A percentile compares a stretch with the other conserved stretches of the same genome.
Conservation (phyloP, 192 early-diverging fungal species). For the Backusella tarrabulga region DNA sequence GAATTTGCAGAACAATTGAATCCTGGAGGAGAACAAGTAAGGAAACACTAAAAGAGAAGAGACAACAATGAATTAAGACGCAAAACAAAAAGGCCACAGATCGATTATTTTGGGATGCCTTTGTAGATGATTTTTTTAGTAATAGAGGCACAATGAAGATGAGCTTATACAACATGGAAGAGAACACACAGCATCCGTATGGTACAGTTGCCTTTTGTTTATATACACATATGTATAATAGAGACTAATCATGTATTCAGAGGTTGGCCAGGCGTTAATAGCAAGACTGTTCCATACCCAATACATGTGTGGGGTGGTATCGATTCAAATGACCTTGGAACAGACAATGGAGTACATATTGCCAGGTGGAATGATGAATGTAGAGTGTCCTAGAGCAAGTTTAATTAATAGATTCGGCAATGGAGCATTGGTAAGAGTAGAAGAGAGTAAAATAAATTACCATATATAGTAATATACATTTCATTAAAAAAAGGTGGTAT, state of each 20-base stretch:
- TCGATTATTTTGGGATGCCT: constrained; percentile 24
- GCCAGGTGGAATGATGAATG: constrained; percentile 14
- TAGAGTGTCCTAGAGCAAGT: constrained; percentile 26
- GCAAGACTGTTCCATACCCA: constrained; percentile 26
- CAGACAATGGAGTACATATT: constrained; percentile 26
- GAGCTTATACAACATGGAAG: constrained; percentile 11
- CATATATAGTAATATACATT: background rate
- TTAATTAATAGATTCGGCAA: constrained; percentile 22
- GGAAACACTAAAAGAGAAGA: no score
- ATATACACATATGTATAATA: background rate
- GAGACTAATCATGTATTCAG: background rate
- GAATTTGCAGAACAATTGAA: constrained; percentile 28
- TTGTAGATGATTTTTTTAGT: constrained; percentile 25
- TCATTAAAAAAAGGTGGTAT: constrained; percentile 3
- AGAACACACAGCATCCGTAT: background rate
- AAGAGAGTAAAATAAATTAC: background rate
- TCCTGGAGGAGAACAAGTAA: constrained; percentile 26
- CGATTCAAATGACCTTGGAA: constrained; percentile 23
- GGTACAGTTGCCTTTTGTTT: background rate
- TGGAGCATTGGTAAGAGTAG: constrained; percentile 15
- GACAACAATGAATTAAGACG: background rate
- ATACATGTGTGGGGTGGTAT: constrained; percentile 18
- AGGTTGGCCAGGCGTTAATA: constrained; percentile 13
- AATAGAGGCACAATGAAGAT: constrained; percentile 15
- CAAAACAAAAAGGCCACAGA: constrained; percentile 2